A percentile compares a stretch with the other conserved stretches of the same genome.
These are phyloP conservation scores for Diaporthe caulivora DNA, from an alignment of 2,329 filamentous ascomycete genomes.

Conservation along the genomic window DNA sequence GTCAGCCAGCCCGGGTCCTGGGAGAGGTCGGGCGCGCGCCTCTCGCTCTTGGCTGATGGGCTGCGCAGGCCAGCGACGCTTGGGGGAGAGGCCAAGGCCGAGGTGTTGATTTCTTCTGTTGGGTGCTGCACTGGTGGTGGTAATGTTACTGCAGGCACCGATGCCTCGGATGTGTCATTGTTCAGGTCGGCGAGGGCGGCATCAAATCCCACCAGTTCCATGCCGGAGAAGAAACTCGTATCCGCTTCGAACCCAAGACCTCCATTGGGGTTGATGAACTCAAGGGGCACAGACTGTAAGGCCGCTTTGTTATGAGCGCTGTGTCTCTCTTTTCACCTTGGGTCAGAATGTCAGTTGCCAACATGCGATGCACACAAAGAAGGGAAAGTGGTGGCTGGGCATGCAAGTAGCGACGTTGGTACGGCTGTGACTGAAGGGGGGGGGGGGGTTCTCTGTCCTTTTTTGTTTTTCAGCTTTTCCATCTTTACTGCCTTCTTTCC, in stretches of 20 bases:
- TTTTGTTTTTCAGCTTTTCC: too few relatives aligned
- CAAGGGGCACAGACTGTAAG: neutral
- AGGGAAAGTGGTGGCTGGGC: neutral
- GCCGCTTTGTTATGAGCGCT: neutral
- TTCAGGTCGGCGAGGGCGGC: neutral
- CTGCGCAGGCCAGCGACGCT: neutral
- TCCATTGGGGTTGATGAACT: neutral
- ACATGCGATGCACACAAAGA: neutral
- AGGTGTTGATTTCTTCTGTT: slow-evolving; percentile 6
- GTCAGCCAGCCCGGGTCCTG: slow-evolving; percentile 39
- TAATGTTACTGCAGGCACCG: neutral
- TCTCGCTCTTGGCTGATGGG: neutral
- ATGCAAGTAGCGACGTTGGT: neutral
- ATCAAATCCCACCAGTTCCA: neutral
- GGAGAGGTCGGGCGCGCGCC: neutral
- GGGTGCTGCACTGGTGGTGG: neutral
- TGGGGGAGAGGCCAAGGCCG: neutral
- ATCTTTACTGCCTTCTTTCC: neutral
- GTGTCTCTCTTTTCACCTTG: neutral
- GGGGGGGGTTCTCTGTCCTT: neutral
- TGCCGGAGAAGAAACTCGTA: neutral
- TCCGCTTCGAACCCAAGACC: neutral
- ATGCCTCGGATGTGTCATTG: neutral
- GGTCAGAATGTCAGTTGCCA: neutral
- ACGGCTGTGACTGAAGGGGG: neutral